Conservation (phyloP, 179 eudicot species). For the Corrigiola litoralis region DNA sequence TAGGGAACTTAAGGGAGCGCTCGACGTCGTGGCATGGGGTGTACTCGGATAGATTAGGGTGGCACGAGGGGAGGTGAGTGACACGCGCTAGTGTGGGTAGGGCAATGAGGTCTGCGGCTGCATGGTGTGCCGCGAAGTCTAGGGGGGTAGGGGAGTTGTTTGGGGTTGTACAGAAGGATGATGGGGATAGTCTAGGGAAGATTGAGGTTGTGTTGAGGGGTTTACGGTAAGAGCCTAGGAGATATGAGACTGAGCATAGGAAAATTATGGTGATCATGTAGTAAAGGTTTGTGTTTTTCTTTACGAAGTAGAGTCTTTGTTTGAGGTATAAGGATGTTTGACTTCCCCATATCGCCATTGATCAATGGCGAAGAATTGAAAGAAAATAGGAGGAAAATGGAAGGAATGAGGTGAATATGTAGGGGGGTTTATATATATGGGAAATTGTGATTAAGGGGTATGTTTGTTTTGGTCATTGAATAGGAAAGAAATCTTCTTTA, state of each 20-base stretch:
- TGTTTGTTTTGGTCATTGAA: not conserved
- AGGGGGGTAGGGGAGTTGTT: slow-evolving; percentile 18
- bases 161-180: slow-evolving; percentile 9
- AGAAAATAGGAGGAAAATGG: not conserved
- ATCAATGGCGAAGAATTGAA: not conserved
- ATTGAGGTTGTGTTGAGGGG: slow-evolving; percentile 18
- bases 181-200: slow-evolving; percentile 14
- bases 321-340: slow-evolving; percentile 1
- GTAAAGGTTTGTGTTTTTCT: slow-evolving; percentile 21
- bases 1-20: slow-evolving; percentile 56
- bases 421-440: not conserved
- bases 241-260: slow-evolving; percentile 42
- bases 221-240: slow-evolving; percentile 49
- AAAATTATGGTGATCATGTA: slow-evolving; percentile 16
- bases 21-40: slow-evolving; percentile 73
- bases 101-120: slow-evolving; percentile 24
- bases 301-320: slow-evolving; percentile 15
- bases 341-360: slow-evolving; percentile 2
- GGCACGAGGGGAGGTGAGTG: slow-evolving; percentile 48
- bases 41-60: slow-evolving; percentile 45
- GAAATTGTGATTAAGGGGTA: not conserved
- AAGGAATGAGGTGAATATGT: not conserved
- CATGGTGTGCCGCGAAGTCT: slow-evolving; percentile 60
- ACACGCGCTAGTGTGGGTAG: slow-evolving; percentile 31
- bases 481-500: slow-evolving; percentile 7